Evolutionary conservation across 225 moss, liverwort and hornwort genomes (phyloP).

Genomic region (Climacium dendroides): DNA sequence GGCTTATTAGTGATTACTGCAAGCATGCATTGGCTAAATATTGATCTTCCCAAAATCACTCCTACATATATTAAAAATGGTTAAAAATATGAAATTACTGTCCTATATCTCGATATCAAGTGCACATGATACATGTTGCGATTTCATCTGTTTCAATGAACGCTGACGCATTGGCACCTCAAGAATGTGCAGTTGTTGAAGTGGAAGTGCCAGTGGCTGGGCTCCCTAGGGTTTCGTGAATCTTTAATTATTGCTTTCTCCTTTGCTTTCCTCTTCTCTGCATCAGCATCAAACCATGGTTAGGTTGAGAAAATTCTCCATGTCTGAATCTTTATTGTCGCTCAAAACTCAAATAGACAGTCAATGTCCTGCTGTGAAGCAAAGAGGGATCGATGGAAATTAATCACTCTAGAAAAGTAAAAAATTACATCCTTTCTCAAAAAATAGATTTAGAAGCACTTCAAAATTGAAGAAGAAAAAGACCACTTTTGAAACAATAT

Average conservation of each 20-base stretch:
- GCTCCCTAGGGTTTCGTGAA: no score
- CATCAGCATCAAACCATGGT: background rate
- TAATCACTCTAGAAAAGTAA: background rate
- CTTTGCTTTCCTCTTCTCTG: background rate
- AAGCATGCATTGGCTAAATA: background rate
- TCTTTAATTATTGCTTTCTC: background rate
- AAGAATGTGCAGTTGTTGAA: background rate
- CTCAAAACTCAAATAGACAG: background rate
- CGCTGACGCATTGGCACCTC: background rate
- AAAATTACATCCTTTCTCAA: background rate
- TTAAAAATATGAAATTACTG: no score
- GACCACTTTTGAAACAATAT: background rate
- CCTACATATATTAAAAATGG: background rate
- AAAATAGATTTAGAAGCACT: background rate
- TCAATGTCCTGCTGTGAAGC: background rate
- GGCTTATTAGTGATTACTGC: background rate
- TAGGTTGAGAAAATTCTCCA: background rate
- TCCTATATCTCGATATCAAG: background rate
- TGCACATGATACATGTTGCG: background rate
- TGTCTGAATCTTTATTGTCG: background rate
- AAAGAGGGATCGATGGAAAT: background rate
- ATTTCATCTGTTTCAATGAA: background rate
- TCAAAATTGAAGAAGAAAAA: no score
- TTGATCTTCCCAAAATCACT: background rate
- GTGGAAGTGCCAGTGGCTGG: background rate